Evolutionary conservation across 257 asterid genomes (phyloP).

Genomic region (Cruciata laevipes): DNA sequence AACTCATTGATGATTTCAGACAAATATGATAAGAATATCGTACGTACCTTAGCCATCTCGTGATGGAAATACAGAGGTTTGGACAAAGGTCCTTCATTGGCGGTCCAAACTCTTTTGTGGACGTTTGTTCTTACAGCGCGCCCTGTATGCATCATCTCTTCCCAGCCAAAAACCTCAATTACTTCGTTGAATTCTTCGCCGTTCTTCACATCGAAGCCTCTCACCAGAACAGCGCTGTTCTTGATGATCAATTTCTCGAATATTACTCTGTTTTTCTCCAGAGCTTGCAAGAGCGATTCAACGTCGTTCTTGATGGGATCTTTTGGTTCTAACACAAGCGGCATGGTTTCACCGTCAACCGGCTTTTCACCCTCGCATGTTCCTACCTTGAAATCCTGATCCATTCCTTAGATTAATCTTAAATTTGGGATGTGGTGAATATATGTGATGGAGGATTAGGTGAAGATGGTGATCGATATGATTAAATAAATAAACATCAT

Average conservation of each 20-base stretch:
- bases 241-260: constrained; percentile 60
- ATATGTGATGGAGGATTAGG: not conserved
- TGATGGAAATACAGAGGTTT: constrained; percentile 74
- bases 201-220: constrained; percentile 55
- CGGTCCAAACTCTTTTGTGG: constrained; percentile 70
- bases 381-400: constrained; percentile 63
- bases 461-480: not conserved
- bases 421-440: too few relatives aligned
- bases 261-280: constrained; percentile 53
- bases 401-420: not conserved
- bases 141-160: constrained; percentile 66
- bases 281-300: constrained; percentile 29
- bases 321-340: constrained; percentile 49
- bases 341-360: constrained; percentile 62
- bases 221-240: constrained; percentile 59
- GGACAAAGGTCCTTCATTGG: constrained; percentile 78
- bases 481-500: too few relatives aligned
- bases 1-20: too few relatives aligned
- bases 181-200: constrained; percentile 65
- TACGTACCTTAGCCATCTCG: constrained; percentile 62
- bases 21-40: not conserved
- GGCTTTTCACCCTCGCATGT: constrained; percentile 69
- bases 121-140: constrained; percentile 74
- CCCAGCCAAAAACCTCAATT: constrained; percentile 66
- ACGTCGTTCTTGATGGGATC: constrained; percentile 22